Base-by-base conservation (phyloP, 2,329 filamentous ascomycete genomes). In the Sarocladium oryzae region DNA sequence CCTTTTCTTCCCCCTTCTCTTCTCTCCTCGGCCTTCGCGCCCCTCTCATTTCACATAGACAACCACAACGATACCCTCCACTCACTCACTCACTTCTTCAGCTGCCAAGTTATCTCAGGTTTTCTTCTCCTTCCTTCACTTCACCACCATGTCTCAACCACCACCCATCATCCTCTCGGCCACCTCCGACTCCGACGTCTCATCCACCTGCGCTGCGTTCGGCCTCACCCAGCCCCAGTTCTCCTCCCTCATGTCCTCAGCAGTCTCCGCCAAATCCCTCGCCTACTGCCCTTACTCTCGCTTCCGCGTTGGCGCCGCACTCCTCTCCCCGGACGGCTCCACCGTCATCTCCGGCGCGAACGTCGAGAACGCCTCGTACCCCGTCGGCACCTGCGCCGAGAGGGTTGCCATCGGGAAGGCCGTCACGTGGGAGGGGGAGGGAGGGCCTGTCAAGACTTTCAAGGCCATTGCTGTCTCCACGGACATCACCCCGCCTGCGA, bases 381-480 rank as follows among this genome's bases (percentile, higher is more conserved):
- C 93, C 0, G 91, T 96, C 5, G 89, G 89, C n/a, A 95, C 88
- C 2, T 97, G 93, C 68, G 93, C 93, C 13, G 93, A 99, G 77
- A 78, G 92, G 53, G 88, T 92, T n/a, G 90, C 89, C 2, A 77
- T 97, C 57, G 87, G 82, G 7, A 89, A 84, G 35, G 92, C 92
- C 20, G 80, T 96, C 4, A 79, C 81, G 6, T 71, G 71, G 49
- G 69, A 78, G 57, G 69, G 67, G 30, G 62, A 59, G 26, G 61
- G 50, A 20, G 43, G 43, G 3, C 46, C 46, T 3, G 30, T 49
- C 3, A 49, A 37, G 46, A 49, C 18, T 8, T 89, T 95, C 70
- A 84, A 82, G 62, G 92, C 91, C 18, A 69, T 99, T 20, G 92
- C 88, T 15, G 90, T 99, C 3, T 80, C 88, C 6, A 95, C 91